Base-by-base conservation (phyloP, 169 alveolate genomes). In the Cryptosporidium felis region DNA sequence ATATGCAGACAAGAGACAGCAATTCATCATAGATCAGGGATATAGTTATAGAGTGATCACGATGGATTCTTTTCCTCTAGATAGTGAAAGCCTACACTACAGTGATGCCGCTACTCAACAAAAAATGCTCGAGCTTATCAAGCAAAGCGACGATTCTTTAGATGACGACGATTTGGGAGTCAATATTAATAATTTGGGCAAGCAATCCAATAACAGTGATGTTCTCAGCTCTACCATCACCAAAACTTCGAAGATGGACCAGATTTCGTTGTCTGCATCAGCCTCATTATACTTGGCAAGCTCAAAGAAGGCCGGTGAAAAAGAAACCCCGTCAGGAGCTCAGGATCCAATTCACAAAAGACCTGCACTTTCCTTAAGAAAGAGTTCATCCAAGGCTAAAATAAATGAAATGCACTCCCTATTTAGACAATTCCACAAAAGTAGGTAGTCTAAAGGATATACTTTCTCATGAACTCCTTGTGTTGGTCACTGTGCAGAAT, bases 1-100 rank as follows among this genome's bases (percentile, higher is more conserved):
- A 58, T 97, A 93, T 82, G 96, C 99, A 18, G 98, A 95, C 89
- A 97, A 97, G 89, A 90, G 99, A 26, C 98, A 98, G 88, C 96
- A 96, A 88, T 98, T 96, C 90, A 94, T 98, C 44, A 96, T 98
- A 36, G 99, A 98, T 66, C 98, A 98, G 93, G 99, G 94, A 67
- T 49, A 91, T 82, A 40, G 85, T 26, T 85, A 46, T 45, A 74
- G 85, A 74, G 85, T 85, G 5, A 49, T 74, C 1, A 49, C 85
- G 2, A 74, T 74, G 67, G 67, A 74, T 14, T 66, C 66, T 8
- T 74, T 74, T 56, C 85, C 85, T 14, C 46, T 74, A 32, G 66
- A 74, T 3, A 74, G 56, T 3, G 85, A 74, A 36, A 58, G 41
- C 21, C 44, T 74, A 6, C 85, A 74, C 9, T 74, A 53, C 23